Base-by-base conservation (phyloP, 139 green algal species). In the Asterochloris erici region DNA sequence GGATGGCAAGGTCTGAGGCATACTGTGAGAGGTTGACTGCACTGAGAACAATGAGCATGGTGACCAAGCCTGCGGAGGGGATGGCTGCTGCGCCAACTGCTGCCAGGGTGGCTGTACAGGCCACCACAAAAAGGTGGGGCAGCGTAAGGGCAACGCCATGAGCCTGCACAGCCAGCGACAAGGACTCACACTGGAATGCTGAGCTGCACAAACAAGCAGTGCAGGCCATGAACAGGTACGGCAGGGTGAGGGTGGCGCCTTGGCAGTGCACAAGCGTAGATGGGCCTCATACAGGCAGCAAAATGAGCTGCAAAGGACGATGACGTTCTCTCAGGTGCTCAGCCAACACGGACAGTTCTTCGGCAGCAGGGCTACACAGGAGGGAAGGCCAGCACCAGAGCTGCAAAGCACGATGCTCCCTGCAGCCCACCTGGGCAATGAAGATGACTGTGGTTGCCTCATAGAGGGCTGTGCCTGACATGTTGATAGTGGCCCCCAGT, bases 401-500 rank as follows among this genome's bases (percentile, higher is more conserved):
- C 24, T 77, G 9, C 66, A 71, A 9, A 77, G 19, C 15, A 27
- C 2, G 68, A 54, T n/a, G 38, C 68, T 29, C 74, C 23, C 28
- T 64, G 28, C 14, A 63, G 63, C 78, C 60, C 38, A 90, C 84
- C 88, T 92, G 90, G 1, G 90, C 90, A 38, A 94, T 90, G 83
- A 94, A 94, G 70, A 94, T 86, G 69, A 91, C 90, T 10, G 90
- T 92, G 63, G 78, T 79, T 2, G 90, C 90, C 74, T 94, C 90
- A 62, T 94, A 94, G 66, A 94, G 87, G 38, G 90, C 90, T 0
- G 90, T 93, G 63, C 90, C 90, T 77, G 87, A 88, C 88, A 93
- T 89, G 85, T 94, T 94, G 29, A 94, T 79, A 2, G 81, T 89
- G 23, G 88, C 86, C 11, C 89, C 89, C 47, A 94, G 86, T 0